Evolutionary conservation across 2,329 filamentous ascomycete species (phyloP).

Genomic region (Phaeosphaeriaceae sp.): DNA sequence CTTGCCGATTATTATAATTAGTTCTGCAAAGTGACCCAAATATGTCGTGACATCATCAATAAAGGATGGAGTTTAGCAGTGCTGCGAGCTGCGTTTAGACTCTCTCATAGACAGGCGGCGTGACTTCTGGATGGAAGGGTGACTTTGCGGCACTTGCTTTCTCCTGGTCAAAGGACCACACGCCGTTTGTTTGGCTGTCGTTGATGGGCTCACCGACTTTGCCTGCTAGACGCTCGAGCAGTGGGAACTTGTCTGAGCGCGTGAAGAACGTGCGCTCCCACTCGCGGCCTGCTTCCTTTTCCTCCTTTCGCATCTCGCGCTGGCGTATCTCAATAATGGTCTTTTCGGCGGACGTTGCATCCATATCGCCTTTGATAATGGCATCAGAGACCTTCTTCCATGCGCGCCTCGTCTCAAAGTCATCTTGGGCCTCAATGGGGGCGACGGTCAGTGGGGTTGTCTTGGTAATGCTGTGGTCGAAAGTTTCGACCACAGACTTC

Average conservation of each 20-base stretch:
- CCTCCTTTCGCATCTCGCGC: conserved; percentile 74
- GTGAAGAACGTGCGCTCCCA: conserved; percentile 90
- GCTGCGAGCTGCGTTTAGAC: not conserved
- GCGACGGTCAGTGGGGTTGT: conserved; percentile 73
- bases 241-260: conserved; percentile 46
- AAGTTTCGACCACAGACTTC: conserved; percentile 52
- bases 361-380: conserved; percentile 83
- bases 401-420: conserved; percentile 84
- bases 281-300: conserved; percentile 73
- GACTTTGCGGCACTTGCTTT: conserved; percentile 49
- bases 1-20: not conserved
- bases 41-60: conserved; percentile 4
- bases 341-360: conserved; percentile 79
- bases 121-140: conserved; percentile 37
- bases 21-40: too few species aligned
- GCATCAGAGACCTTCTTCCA: conserved; percentile 86
- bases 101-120: conserved; percentile 34
- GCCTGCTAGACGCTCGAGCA: conserved; percentile 56
- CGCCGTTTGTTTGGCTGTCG: conserved; percentile 69
- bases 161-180: conserved; percentile 71
- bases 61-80: not conserved
- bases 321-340: conserved; percentile 89
- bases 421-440: conserved; percentile 78
- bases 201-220: conserved; percentile 59
- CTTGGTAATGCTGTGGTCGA: conserved; percentile 55